Evolutionary conservation across 2,329 filamentous ascomycete genomes (phyloP).

Genomic region (Myriosclerotinia duriaeana): DNA sequence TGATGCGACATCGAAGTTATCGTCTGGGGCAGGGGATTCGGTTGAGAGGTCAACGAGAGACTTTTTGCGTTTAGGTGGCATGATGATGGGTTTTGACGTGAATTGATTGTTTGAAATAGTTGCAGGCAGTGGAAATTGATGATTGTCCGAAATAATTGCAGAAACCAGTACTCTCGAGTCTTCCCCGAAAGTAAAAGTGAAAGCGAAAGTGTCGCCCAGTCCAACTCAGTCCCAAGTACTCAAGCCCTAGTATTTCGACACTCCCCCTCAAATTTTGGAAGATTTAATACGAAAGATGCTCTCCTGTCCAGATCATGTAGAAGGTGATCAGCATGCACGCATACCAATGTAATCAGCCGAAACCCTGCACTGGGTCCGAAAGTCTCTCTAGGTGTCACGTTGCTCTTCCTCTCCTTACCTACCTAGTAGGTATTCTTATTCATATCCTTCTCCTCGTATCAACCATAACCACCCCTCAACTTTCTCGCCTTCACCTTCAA

Average conservation of each 20-base stretch:
- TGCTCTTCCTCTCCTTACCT: too few relatives aligned
- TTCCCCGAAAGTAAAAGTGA: not conserved
- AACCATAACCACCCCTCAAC: too few relatives aligned
- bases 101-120: not conserved
- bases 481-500: too few relatives aligned
- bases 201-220: not conserved
- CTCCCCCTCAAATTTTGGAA: not conserved
- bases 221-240: not conserved
- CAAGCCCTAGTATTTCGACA: not conserved
- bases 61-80: conserved; percentile 23
- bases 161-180: not conserved
- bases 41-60: conserved; percentile 8
- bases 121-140: not conserved
- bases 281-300: not conserved
- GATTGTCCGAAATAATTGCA: not conserved
- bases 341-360: not conserved
- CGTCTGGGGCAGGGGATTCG: not conserved
- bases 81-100: not conserved
- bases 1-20: conserved; percentile 6
- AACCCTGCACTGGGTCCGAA: too few relatives aligned
- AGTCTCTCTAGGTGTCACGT: too few relatives aligned
- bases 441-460: too few relatives aligned
- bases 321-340: not conserved
- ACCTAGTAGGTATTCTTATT: too few relatives aligned
- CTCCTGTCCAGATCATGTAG: not conserved